Base-by-base conservation (phyloP, 2,329 filamentous ascomycete species). In the Zasmidium angulare region DNA sequence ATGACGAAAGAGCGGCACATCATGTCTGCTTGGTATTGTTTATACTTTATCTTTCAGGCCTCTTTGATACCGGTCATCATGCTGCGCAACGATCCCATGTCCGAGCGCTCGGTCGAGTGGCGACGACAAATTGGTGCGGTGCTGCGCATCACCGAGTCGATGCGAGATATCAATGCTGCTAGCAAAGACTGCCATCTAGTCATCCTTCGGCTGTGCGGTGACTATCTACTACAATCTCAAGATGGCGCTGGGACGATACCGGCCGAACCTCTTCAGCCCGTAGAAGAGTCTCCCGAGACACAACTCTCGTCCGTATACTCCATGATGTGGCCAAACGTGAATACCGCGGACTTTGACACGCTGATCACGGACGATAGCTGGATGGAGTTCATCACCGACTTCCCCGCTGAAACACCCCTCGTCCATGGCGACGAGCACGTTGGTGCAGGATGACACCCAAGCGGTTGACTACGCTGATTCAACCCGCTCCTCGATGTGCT, bases 21-120 rank as follows among this genome's bases (percentile, higher is more conserved):
- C 3, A 69, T 81, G 56, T 71, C 71, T 7, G 75, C 78, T 7
- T 80, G 79, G 78, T 81, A 81, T 60, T 74, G 72, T 1, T 75
- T 79, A 43, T 81, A 80, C 63, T 81, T 81, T 58, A 71, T 81
- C 3, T 82, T 82, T 55, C 80, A 82, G 57, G 79, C 79, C 0
- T 77, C 76, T 1, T 68, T 82, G 17, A 81, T 82, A 10, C 80
- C 79, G 1, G 77, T 75, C 49, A 76, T 81, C 11, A 81, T 78
- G 57, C 71, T 81, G 1, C 76, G 79, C 4, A 80, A 79, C 55
- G 69, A 77, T 3, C 77, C 79, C 0, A 63, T 66, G 6, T 74
- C 77, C 1, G 56, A 69, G 1, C 63, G 73, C 10, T 76, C 76
- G 7, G 46, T 67, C 1, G 73, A 73, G 56, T 81, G 78, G 79